phyloP scores from a whole-genome alignment of 306 rosid species.

The Quercus dentata region DNA sequence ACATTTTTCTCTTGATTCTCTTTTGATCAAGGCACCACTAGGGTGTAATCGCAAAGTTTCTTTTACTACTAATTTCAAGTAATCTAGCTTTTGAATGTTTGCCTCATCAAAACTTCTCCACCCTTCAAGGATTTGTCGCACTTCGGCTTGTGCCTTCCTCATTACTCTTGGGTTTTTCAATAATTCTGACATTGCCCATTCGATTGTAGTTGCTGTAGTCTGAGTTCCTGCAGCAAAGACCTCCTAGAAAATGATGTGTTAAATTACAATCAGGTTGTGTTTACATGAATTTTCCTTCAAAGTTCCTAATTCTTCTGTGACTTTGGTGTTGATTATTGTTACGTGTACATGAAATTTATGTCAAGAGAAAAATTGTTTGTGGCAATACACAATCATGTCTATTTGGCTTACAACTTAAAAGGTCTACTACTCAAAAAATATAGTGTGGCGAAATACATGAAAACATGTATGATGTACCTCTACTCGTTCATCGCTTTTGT shows the following conservation, averaged over 20 bases:
- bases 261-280: background rate
- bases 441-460: too few species aligned
- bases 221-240: background rate
- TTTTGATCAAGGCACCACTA: constrained; percentile 18
- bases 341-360: too few species aligned
- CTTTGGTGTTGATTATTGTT: too few species aligned
- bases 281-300: too few species aligned
- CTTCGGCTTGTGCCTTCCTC: constrained; percentile 31
- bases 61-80: constrained; percentile 32
- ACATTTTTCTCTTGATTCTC: constrained; percentile 21
- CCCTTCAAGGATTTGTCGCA: constrained; percentile 2
- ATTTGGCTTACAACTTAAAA: too few species aligned
- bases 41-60: constrained; percentile 37
- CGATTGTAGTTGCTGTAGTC: background rate
- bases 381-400: too few species aligned
- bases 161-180: constrained; percentile 17
- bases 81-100: constrained; percentile 16
- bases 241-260: background rate
- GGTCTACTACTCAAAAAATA: too few species aligned
- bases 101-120: constrained; percentile 2
- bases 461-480: too few species aligned
- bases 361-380: too few species aligned
- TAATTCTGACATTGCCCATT: constrained; percentile 13
- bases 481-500: too few species aligned
- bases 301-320: too few species aligned